Percentiles rank a stretch among this genome's conserved stretches.
These are phyloP conservation scores for Diaporthe helianthi DNA, from an alignment of 2,329 filamentous ascomycete species.

Conservation along the genomic window DNA sequence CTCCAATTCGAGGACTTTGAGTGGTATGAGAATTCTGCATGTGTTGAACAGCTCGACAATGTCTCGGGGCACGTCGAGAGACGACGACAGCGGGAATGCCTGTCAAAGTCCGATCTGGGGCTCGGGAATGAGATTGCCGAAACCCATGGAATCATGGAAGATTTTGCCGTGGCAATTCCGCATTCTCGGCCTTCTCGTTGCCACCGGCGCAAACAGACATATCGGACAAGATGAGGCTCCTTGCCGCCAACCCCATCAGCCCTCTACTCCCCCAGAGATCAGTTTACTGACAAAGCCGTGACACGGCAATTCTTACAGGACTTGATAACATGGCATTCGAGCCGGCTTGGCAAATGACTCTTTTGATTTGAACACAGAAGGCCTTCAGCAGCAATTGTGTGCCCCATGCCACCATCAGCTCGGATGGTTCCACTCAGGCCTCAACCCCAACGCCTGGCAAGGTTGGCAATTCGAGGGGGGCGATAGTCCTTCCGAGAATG, in stretches of 20 bases:
- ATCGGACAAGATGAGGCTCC: conserved; percentile 27
- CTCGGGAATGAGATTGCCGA: conserved; percentile 20
- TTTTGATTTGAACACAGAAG: background rate
- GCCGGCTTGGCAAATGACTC: conserved; percentile 9
- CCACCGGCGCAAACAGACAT: conserved; percentile 23
- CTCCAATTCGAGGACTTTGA: conserved; percentile 96
- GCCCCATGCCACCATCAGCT: background rate
- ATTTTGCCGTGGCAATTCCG: conserved; percentile 20
- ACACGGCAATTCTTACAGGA: conserved; percentile 29
- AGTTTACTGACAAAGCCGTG: conserved; percentile 29
- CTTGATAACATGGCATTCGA: conserved; percentile 19
- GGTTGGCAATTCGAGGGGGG: background rate
- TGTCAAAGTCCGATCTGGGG: conserved; percentile 23
- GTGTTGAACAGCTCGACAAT: background rate
- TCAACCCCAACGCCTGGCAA: background rate
- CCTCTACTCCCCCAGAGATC: background rate
- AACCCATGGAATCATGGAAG: background rate
- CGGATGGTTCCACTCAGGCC: background rate
- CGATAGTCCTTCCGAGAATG: background rate
- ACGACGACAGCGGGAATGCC: conserved; percentile 9
- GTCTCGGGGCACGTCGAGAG: conserved; percentile 16
- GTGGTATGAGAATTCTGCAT: conserved; percentile 68
- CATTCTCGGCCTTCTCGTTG: conserved; percentile 18
- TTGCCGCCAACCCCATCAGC: conserved; percentile 7
- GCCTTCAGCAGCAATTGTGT: background rate